Conservation (phyloP, 768 basidiomycete genomes). For the Mycena albidolilacea region DNA sequence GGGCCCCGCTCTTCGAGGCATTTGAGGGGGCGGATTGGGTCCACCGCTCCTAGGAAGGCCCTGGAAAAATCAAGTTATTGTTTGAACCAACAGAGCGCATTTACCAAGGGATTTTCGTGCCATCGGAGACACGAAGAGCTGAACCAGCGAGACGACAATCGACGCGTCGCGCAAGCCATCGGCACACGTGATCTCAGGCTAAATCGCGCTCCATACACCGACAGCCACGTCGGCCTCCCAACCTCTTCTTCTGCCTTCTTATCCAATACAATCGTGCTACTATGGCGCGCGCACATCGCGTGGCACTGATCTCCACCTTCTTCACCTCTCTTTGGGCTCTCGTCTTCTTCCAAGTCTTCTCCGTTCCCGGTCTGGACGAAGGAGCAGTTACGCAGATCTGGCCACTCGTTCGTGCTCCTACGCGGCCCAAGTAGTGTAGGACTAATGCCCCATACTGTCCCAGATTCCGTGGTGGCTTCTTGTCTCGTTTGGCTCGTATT, state of each 20-base stretch:
- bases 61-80: constrained; percentile 26
- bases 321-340: constrained; percentile 68
- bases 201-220: constrained; percentile 4
- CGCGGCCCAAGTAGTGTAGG: neutral
- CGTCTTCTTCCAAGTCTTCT: constrained; percentile 66
- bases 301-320: constrained; percentile 61
- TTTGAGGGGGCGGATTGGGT: constrained; percentile 61
- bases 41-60: constrained; percentile 40
- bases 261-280: neutral
- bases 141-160: constrained; percentile 39
- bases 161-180: constrained; percentile 30
- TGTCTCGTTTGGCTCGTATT: constrained; percentile 85
- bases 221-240: constrained; percentile 18
- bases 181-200: neutral
- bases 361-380: constrained; percentile 68
- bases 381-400: constrained; percentile 64
- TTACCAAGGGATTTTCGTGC: constrained; percentile 74
- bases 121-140: constrained; percentile 40
- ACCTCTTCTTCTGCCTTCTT: neutral
- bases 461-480: constrained; percentile 90
- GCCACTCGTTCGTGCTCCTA: constrained; percentile 58
- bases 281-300: constrained; percentile 77
- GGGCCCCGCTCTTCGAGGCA: constrained; percentile 71
- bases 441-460: neutral
- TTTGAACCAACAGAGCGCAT: constrained; percentile 20